A percentile compares a stretch with the other conserved stretches of the same genome.
phyloP scores from a whole-genome alignment of 129 eudicot genomes.

The Pulicaria dysenterica region DNA sequence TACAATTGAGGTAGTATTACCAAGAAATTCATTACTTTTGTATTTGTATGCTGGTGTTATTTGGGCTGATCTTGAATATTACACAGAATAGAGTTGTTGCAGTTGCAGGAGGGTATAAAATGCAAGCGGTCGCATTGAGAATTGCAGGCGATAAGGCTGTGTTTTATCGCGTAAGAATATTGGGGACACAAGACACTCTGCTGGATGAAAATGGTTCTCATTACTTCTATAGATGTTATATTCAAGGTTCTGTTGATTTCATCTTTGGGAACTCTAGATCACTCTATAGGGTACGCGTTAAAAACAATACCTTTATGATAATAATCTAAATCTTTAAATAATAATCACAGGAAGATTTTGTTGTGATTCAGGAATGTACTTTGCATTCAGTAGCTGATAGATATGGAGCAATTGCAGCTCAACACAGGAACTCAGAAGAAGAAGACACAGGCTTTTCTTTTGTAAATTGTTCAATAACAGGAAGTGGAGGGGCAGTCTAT shows the following conservation, averaged over 20 bases:
- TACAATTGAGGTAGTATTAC: constrained; percentile 61
- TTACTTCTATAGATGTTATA: constrained; percentile 56
- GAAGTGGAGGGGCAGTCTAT: constrained; percentile 46
- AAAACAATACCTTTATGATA: neutral
- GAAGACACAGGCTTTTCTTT: constrained; percentile 76
- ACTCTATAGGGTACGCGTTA: constrained; percentile 52
- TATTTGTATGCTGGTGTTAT: neutral
- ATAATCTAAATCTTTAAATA: too few relatives aligned
- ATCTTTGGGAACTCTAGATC: constrained; percentile 86
- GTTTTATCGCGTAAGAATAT: constrained; percentile 62
- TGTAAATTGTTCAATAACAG: constrained; percentile 61
- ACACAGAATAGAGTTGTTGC: constrained; percentile 71
- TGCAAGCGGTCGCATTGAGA: constrained; percentile 92
- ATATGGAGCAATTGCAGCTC: constrained; percentile 90
- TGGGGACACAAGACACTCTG: constrained; percentile 90
- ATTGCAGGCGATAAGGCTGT: constrained; percentile 70
- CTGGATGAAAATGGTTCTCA: constrained; percentile 75
- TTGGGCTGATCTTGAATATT: neutral
- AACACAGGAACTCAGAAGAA: constrained; percentile 44
- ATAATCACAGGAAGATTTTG: neutral
- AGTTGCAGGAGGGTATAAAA: constrained; percentile 45
- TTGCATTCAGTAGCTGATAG: constrained; percentile 54
- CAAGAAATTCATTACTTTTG: neutral
- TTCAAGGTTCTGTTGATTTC: constrained; percentile 87
- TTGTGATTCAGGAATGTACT: constrained; percentile 46